These are phyloP conservation scores for Vaccinium myrtillus DNA, from an alignment of 148 eudicot species.

Conservation along the genomic window DNA sequence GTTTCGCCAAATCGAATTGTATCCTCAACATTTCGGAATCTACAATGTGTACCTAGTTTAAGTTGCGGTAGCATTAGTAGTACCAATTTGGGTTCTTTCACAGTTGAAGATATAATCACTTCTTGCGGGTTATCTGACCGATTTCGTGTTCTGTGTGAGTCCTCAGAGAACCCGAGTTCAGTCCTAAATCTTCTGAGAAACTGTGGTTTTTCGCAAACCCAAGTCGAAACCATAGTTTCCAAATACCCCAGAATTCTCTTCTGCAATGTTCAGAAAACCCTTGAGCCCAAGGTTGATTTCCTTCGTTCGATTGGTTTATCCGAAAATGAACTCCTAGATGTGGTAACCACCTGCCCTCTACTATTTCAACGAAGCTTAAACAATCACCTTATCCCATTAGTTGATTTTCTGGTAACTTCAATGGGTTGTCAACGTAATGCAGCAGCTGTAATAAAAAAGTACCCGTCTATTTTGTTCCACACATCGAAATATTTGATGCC, in stretches of 20 bases:
- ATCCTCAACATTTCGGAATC: background rate
- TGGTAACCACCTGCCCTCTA: background rate
- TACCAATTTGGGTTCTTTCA: background rate
- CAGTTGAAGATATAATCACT: background rate
- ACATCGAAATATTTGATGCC: background rate
- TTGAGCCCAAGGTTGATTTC: slow-evolving; percentile 4
- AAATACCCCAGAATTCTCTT: background rate
- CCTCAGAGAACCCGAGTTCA: background rate
- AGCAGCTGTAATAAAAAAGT: background rate
- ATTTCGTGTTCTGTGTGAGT: background rate
- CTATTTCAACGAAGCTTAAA: background rate
- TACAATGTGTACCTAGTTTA: background rate
- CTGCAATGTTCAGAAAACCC: background rate
- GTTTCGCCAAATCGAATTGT: background rate
- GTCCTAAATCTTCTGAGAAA: background rate
- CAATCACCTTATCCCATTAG: background rate
- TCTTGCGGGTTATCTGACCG: background rate
- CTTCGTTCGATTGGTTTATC: background rate
- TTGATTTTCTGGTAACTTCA: background rate
- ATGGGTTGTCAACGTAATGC: background rate
- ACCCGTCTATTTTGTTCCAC: background rate
- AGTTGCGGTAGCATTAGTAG: background rate
- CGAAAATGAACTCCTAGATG: background rate
- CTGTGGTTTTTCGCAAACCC: background rate
- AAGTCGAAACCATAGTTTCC: background rate